These are phyloP conservation scores for Leucaena leucocephala DNA, from an alignment of 306 rosid genomes.

Conservation along the genomic window DNA sequence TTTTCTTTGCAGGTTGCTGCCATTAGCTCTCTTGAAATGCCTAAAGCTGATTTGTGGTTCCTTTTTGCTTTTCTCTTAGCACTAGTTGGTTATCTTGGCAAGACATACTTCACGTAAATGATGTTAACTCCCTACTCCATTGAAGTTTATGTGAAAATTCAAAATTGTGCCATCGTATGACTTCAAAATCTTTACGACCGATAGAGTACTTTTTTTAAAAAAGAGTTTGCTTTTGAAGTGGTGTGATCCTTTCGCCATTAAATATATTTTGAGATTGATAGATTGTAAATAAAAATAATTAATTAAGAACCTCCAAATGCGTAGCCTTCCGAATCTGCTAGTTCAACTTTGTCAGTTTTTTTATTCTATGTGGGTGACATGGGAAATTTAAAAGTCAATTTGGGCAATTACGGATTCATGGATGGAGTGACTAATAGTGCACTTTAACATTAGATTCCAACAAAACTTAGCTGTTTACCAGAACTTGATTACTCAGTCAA, in stretches of 20 bases:
- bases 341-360: not conserved
- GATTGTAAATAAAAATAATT: not conserved
- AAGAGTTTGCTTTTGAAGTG: not conserved
- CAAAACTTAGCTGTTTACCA: conserved; percentile 84
- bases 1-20: conserved; percentile 75
- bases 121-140: conserved; percentile 10
- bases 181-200: conserved; percentile 15
- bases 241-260: not conserved
- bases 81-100: conserved; percentile 84
- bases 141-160: conserved; percentile 12
- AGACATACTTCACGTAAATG: conserved; percentile 91
- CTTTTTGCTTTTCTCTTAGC: conserved; percentile 78
- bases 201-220: not conserved
- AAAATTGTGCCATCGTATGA: conserved; percentile 7
- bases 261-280: not conserved
- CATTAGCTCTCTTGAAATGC: conserved; percentile 78
- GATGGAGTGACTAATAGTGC: conserved; percentile 23
- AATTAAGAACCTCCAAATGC: not conserved
- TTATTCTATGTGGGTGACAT: not conserved
- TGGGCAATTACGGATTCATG: not conserved
- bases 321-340: not conserved
- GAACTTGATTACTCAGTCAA: conserved; percentile 94
- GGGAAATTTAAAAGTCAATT: not conserved
- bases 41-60: conserved; percentile 86
- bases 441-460: conserved; percentile 67